These are phyloP conservation scores for Pichia membranifaciens DNA, from an alignment of 805 yeast species.

Conservation along the genomic window DNA sequence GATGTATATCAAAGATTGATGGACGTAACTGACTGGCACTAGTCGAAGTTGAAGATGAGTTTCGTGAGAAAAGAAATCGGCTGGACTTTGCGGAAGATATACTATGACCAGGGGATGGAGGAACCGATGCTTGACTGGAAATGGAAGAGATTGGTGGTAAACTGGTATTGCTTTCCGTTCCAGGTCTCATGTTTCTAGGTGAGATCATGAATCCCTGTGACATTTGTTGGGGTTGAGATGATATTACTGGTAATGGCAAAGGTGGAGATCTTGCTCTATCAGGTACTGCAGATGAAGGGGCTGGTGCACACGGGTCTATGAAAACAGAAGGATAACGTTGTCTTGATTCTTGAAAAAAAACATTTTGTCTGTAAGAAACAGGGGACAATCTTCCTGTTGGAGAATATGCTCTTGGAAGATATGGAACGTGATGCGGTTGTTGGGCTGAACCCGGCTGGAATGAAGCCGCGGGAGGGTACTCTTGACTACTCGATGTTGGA, in stretches of 20 bases:
- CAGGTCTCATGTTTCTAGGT: constrained; percentile 1
- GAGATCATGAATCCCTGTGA: neutral
- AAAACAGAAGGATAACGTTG: constrained; percentile 44
- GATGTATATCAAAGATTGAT: constrained; percentile 15
- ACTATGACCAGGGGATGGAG: constrained; percentile 2
- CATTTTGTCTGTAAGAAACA: constrained; percentile 21
- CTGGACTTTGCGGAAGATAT: constrained; percentile 1
- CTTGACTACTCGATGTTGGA: neutral
- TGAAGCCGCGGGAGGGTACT: neutral
- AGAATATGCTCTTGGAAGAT: constrained; percentile 9
- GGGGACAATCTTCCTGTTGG: constrained; percentile 15
- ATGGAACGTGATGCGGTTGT: constrained; percentile 5
- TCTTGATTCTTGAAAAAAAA: constrained; percentile 28
- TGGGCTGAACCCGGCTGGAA: constrained; percentile 5
- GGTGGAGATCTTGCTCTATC: constrained; percentile 7
- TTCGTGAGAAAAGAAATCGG: constrained; percentile 4
- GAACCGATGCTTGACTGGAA: constrained; percentile 9
- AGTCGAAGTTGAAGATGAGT: constrained; percentile 4
- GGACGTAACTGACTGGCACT: constrained; percentile 11
- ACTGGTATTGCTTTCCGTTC: neutral
- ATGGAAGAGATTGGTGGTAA: constrained; percentile 11
- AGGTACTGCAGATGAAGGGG: constrained; percentile 19
- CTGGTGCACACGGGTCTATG: constrained; percentile 45
- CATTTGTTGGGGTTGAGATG: constrained; percentile 7
- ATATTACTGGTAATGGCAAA: neutral